Percentiles rank a stretch among this genome's conserved stretches.
Evolutionary conservation across 257 asterid genomes (phyloP).

Genomic region (Lycium ferocissimum): DNA sequence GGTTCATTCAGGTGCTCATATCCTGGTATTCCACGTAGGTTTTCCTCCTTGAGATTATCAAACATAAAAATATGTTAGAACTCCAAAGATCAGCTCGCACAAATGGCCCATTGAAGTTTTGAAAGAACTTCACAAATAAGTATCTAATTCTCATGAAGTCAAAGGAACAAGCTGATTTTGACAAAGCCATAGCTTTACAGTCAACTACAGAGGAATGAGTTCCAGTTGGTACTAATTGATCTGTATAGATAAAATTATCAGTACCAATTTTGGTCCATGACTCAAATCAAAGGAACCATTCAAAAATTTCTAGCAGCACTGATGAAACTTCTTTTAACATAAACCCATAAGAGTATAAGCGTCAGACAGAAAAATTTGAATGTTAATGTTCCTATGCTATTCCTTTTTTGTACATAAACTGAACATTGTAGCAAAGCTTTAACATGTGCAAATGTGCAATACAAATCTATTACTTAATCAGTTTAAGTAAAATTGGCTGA

Average conservation of each 20-base stretch:
- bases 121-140: background rate
- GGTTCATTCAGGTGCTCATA: constrained; percentile 94
- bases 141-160: background rate
- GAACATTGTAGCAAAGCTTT: background rate
- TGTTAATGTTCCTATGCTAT: background rate
- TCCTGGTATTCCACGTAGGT: constrained; percentile 90
- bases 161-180: background rate
- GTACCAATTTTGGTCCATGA: background rate
- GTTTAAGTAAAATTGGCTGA: background rate
- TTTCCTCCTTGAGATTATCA: constrained; percentile 74
- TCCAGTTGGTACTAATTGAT: background rate
- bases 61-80: constrained; percentile 19
- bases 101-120: background rate
- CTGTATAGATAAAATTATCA: background rate
- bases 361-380: background rate
- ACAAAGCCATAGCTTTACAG: background rate
- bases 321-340: background rate
- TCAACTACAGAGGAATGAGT: background rate
- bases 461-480: background rate
- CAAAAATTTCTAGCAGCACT: background rate
- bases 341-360: background rate
- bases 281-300: background rate
- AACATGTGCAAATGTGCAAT: background rate
- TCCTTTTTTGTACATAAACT: background rate
- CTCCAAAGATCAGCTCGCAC: background rate